A percentile compares a stretch with the other conserved stretches of the same genome.
Evolutionary conservation across 495 filamentous ascomycete genomes (phyloP).

Genomic region (Ramalina intermedia): DNA sequence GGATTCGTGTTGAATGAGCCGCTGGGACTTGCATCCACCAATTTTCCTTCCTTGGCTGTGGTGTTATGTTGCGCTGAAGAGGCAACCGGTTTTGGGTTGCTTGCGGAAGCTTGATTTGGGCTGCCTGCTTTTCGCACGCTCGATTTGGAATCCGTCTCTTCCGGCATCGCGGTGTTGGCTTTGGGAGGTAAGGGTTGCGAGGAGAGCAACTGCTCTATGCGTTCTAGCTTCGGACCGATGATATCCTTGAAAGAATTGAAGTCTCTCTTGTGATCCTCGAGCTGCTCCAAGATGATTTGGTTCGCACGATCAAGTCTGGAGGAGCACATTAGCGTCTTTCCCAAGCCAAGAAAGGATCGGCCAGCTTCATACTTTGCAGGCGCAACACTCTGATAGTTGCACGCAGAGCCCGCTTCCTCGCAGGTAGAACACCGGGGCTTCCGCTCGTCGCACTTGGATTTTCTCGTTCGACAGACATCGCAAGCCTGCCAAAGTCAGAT

Average conservation of each 20-base stretch:
- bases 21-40: constrained; percentile 9
- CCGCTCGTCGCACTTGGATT: constrained; percentile 51
- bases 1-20: constrained; percentile 2
- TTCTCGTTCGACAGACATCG: constrained; percentile 45
- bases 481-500: constrained; percentile 31
- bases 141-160: not conserved
- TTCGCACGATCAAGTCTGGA: constrained; percentile 17
- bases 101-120: not conserved
- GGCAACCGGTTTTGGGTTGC: not conserved
- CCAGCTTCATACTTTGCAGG: constrained; percentile 37
- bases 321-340: not conserved
- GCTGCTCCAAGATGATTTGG: constrained; percentile 16
- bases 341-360: not conserved
- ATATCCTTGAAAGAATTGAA: constrained; percentile 9
- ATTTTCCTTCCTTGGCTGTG: constrained; percentile 1
- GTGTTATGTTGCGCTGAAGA: not conserved
- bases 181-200: not conserved
- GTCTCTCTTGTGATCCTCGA: constrained; percentile 10
- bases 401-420: constrained; percentile 38
- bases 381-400: constrained; percentile 46
- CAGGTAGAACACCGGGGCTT: constrained; percentile 44
- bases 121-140: constrained; percentile 3
- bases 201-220: constrained; percentile 10
- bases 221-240: constrained; percentile 11
- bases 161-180: not conserved